Evolutionary conservation across 2,329 filamentous ascomycete species (phyloP).

Genomic region (Fusarium dimerum): DNA sequence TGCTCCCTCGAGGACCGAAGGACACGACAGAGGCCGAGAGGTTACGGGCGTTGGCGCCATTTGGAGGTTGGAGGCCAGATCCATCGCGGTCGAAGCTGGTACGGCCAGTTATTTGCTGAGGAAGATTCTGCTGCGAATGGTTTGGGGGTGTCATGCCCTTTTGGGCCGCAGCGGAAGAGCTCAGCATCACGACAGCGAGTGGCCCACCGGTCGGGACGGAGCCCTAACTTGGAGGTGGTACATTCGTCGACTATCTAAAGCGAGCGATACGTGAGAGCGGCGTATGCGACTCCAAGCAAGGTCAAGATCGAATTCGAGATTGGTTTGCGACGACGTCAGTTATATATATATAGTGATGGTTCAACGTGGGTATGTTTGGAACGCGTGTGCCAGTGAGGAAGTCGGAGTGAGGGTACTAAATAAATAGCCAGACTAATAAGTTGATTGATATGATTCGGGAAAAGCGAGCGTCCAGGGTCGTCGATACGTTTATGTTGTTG

Average conservation of each 20-base stretch:
- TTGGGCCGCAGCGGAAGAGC: slow-evolving; percentile 34
- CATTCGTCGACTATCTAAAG: slow-evolving; percentile 36
- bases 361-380: slow-evolving; percentile 1
- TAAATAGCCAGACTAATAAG: not conserved
- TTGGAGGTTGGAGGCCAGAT: slow-evolving; percentile 50
- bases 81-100: slow-evolving; percentile 56
- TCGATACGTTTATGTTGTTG: slow-evolving; percentile 3
- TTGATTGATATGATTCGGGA: not conserved
- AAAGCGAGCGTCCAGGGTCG: slow-evolving; percentile 5
- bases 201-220: slow-evolving; percentile 42
- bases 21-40: slow-evolving; percentile 57
- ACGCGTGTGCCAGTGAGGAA: not conserved
- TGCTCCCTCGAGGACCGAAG: slow-evolving; percentile 67
- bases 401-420: not conserved
- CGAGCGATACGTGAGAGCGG: slow-evolving; percentile 11
- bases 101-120: slow-evolving; percentile 27
- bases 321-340: slow-evolving; percentile 8
- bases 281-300: slow-evolving; percentile 16
- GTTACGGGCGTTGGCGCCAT: slow-evolving; percentile 46
- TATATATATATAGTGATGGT: not conserved
- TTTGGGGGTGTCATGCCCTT: slow-evolving; percentile 34
- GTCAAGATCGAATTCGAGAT: not conserved
- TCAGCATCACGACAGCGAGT: slow-evolving; percentile 35
- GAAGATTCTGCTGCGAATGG: slow-evolving; percentile 40
- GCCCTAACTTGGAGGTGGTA: slow-evolving; percentile 36